Evolutionary conservation across 352 stramenopile species (phyloP), one percentile per base, ranked within the genome.

Genomic region (Globisporangium echinulatum): DNA sequence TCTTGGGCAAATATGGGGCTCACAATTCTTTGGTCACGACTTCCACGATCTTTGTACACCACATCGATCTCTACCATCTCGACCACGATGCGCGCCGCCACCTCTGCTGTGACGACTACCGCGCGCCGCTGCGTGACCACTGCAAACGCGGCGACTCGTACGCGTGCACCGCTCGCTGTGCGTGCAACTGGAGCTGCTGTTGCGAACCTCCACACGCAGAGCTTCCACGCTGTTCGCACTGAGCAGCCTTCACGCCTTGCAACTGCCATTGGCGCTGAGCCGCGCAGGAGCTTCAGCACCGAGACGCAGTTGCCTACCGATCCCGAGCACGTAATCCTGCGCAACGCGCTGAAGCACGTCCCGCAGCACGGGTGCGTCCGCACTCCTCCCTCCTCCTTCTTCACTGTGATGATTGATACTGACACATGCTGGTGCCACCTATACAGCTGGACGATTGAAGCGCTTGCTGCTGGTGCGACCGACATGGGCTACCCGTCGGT

Each of bases 401-500:
- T 9, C 9, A 44, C n/a, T 13, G 4, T 25, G 5, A 36, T 7
- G 37, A 7, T 53, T 14, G 52, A 15, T 17, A 15, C 25, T 49
- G 19, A 17, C 7, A 52, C 37, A 33, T 54, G 40, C 33, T 48
- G 43, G 46, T 39, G 17, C 5, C 36, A 42, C 13, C 15, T 13
- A 62, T 3, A 7, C 63, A 94, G 85, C 58, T 94, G 85, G 85
- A 88, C 70, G 19, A 67, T 90, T 17, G 81, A 92, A 39, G 78
- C 85, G 48, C 60, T 94, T 14, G 83, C 77, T 48, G 76, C 76
- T n/a, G 82, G 85, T 25, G 82, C 85, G 8, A 78, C 68, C 15
- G 81, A 89, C 52, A 66, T 76, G 4, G 82, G 79, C 7, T 92
- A 81, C 51, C 85, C 85, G 13, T 92, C 85, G 14, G 78, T 92